A percentile compares a stretch with the other conserved stretches of the same genome.
Conservation (phyloP, 192 early-diverging fungal species). For the Spizellomyces punctatus region DNA sequence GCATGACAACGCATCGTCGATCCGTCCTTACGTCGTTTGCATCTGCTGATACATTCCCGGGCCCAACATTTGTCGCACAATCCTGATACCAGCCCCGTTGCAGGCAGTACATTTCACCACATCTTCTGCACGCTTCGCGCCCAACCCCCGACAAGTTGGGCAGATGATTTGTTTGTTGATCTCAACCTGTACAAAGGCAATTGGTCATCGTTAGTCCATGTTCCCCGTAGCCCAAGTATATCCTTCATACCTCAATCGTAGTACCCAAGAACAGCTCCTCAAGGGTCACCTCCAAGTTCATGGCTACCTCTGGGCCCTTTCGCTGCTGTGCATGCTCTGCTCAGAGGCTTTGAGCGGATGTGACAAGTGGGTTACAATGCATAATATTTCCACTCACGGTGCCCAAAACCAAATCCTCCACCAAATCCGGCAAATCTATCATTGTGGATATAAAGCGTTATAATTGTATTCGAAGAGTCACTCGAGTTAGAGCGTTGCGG, state of each 20-base stretch:
- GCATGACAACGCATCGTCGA: too few relatives aligned
- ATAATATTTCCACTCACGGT: slow-evolving; percentile 14
- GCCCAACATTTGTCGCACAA: slow-evolving; percentile 83
- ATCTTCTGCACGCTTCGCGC: slow-evolving; percentile 83
- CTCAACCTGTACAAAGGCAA: slow-evolving; percentile 59
- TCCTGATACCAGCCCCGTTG: slow-evolving; percentile 74
- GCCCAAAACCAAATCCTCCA: slow-evolving; percentile 40
- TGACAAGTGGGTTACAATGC: background rate
- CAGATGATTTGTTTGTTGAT: slow-evolving; percentile 94
- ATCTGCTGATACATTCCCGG: slow-evolving; percentile 96
- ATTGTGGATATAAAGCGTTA: background rate
- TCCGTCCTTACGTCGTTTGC: slow-evolving; percentile 64
- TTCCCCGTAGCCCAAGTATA: background rate
- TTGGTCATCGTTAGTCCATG: background rate
- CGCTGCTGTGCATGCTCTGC: slow-evolving; percentile 58
- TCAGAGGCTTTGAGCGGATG: background rate
- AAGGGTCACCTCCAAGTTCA: slow-evolving; percentile 83
- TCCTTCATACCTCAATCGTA: slow-evolving; percentile 62
- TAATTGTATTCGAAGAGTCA: background rate
- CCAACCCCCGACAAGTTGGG: slow-evolving; percentile 88
- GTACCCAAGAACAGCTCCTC: slow-evolving; percentile 89
- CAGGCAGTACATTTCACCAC: slow-evolving; percentile 82
- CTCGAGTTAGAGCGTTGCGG: background rate
- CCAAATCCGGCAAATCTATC: slow-evolving; percentile 57
- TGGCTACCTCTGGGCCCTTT: slow-evolving; percentile 78